Evolutionary conservation across 495 filamentous ascomycete genomes (phyloP).

Genomic region (Recurvomyces mirabilis): DNA sequence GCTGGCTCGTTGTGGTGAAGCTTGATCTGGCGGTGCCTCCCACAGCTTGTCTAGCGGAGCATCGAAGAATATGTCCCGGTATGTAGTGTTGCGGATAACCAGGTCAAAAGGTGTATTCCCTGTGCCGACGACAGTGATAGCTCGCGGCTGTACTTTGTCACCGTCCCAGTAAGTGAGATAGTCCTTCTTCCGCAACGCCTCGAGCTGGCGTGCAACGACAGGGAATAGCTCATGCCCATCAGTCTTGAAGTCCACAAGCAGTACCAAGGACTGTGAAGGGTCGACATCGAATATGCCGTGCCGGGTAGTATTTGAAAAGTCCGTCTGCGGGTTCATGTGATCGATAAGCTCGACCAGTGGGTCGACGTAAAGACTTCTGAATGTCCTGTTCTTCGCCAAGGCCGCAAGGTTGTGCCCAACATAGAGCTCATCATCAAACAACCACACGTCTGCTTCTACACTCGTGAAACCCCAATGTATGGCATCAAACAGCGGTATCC

Average conservation of each 20-base stretch:
- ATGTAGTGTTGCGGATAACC: slow-evolving; percentile 37
- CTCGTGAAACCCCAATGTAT: slow-evolving; percentile 57
- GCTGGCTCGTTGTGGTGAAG: slow-evolving; percentile 2
- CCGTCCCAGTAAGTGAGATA: slow-evolving; percentile 40
- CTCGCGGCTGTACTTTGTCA: slow-evolving; percentile 2
- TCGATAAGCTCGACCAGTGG: slow-evolving; percentile 28
- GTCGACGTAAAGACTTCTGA: slow-evolving; percentile 28
- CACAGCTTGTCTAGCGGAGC: slow-evolving; percentile 36
- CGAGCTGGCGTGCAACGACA: slow-evolving; percentile 22
- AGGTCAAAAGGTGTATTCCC: slow-evolving; percentile 63
- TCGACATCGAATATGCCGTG: slow-evolving; percentile 29
- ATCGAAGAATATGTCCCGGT: slow-evolving; percentile 58
- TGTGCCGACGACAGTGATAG: slow-evolving; percentile 66
- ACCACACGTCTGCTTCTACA: slow-evolving; percentile 84
- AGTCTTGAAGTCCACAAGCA: slow-evolving; percentile 34
- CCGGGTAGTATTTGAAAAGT: slow-evolving; percentile 11
- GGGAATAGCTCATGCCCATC: slow-evolving; percentile 21
- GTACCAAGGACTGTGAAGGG: slow-evolving; percentile 25
- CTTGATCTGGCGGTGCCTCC: slow-evolving; percentile 1
- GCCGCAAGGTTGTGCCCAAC: slow-evolving; percentile 28
- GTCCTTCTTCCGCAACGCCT: slow-evolving; percentile 21
- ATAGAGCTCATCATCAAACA: slow-evolving; percentile 54
- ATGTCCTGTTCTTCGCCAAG: slow-evolving; percentile 26
- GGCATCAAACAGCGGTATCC: slow-evolving; percentile 57
- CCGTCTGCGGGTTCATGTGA: slow-evolving; percentile 19